Conservation (phyloP, 441 rosid species). For the Syzygium syzygioides region DNA sequence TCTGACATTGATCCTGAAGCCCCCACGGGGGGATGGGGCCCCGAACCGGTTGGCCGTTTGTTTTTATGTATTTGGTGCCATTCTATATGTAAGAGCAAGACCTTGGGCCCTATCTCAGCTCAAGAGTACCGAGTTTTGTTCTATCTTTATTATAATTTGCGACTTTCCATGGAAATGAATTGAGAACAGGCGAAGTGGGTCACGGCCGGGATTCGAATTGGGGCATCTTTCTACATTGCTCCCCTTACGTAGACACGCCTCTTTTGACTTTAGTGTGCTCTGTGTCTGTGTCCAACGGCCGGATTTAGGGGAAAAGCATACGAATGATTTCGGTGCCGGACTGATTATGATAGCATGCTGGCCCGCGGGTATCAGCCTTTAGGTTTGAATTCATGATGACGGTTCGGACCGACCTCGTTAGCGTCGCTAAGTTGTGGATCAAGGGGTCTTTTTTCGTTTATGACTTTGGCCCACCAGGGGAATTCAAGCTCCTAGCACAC, state of each 20-base stretch:
- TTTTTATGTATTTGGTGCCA: neutral
- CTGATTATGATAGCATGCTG: neutral
- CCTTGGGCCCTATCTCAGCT: neutral
- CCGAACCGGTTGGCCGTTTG: neutral
- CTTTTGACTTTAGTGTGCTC: neutral
- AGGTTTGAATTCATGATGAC: neutral
- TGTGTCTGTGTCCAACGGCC: neutral
- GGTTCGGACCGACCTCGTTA: neutral
- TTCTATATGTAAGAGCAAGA: neutral
- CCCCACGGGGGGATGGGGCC: neutral
- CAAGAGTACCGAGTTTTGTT: neutral
- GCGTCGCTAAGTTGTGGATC: neutral
- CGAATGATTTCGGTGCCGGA: neutral
- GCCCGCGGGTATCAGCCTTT: neutral
- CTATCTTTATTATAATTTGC: neutral
- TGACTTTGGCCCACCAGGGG: neutral
- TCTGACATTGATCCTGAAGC: neutral
- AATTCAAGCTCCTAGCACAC: neutral
- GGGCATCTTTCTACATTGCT: neutral
- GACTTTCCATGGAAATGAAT: neutral
- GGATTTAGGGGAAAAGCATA: neutral
- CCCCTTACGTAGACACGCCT: neutral
- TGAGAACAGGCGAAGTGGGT: neutral
- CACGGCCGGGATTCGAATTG: neutral
- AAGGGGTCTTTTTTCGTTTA: neutral